A percentile compares a stretch with the other conserved stretches of the same genome.
Conservation (phyloP, 805 yeast genomes). For the Kodamaea laetipori region DNA sequence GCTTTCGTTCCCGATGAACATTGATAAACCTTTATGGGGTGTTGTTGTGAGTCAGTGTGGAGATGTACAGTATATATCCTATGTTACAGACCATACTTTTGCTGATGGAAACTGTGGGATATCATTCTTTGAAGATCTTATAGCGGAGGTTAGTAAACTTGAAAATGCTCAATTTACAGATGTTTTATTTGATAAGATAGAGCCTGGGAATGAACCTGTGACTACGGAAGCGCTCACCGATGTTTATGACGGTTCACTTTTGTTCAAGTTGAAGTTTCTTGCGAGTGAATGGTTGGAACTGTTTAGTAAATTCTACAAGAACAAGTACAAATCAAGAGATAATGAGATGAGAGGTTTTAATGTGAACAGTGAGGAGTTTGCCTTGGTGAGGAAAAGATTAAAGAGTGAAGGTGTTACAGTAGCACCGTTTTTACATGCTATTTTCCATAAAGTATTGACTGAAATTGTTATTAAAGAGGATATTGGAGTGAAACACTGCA, state of each 20-base stretch:
- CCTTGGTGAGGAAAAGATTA: background rate
- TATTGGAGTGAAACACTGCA: conserved; percentile 1
- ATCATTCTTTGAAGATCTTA: conserved; percentile 5
- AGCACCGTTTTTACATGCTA: conserved; percentile 5
- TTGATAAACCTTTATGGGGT: conserved; percentile 6
- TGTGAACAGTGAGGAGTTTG: background rate
- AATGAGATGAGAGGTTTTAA: conserved; percentile 1
- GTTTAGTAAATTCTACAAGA: too few species aligned
- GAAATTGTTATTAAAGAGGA: background rate
- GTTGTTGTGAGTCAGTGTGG: conserved; percentile 1
- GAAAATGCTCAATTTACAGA: background rate
- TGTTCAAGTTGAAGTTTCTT: conserved; percentile 2
- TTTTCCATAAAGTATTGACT: conserved; percentile 3
- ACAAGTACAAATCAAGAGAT: background rate
- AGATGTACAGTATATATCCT: conserved; percentile 5
- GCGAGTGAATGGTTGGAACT: background rate
- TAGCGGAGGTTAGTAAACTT: background rate
- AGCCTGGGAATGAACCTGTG: background rate
- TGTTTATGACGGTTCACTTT: background rate
- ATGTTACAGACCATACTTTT: conserved; percentile 3
- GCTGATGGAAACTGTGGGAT: conserved; percentile 6
- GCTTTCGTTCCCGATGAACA: background rate
- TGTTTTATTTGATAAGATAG: background rate
- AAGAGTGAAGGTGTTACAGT: conserved; percentile 1
- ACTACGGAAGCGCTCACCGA: background rate